Conservation (phyloP, 805 yeast genomes). For the Millerozyma acaciae region DNA sequence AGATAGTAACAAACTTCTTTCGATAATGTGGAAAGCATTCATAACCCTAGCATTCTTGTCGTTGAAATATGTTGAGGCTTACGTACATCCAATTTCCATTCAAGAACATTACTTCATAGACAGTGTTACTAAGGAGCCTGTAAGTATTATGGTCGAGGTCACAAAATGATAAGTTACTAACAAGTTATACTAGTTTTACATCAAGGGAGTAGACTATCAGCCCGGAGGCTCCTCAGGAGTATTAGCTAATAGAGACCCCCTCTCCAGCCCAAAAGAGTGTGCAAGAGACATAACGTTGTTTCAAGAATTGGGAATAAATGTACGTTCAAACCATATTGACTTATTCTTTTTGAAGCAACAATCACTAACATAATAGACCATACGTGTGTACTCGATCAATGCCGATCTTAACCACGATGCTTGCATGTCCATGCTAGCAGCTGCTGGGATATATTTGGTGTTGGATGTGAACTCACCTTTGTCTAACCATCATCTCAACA, state of each 20-base stretch:
- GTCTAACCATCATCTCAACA: constrained; percentile 70
- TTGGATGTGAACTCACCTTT: constrained; percentile 90
- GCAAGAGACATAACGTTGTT: constrained; percentile 78
- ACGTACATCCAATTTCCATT: constrained; percentile 63
- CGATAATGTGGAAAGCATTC: constrained; percentile 1
- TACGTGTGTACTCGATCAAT: constrained; percentile 83
- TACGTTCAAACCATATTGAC: constrained; percentile 2
- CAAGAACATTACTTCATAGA: constrained; percentile 73
- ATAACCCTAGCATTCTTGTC: not conserved
- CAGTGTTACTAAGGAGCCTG: constrained; percentile 68
- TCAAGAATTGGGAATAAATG: constrained; percentile 80
- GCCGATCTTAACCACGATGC: constrained; percentile 78
- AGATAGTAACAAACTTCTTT: too few relatives aligned
- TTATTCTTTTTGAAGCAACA: not conserved
- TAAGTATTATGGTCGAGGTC: constrained; percentile 24
- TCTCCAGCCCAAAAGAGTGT: constrained; percentile 68
- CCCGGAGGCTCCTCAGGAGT: constrained; percentile 92
- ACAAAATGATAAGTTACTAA: constrained; percentile 9
- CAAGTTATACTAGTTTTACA: constrained; percentile 56
- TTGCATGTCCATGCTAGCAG: constrained; percentile 88
- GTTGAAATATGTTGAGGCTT: constrained; percentile 6
- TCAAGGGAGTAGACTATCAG: constrained; percentile 90
- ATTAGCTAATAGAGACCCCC: constrained; percentile 57
- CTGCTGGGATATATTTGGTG: constrained; percentile 88
- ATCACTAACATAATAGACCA: constrained; percentile 39